Percentiles rank a stretch among this genome's conserved stretches.
Conservation (phyloP, 176 grass and related monocot genomes). For the Musa troglodytarum region DNA sequence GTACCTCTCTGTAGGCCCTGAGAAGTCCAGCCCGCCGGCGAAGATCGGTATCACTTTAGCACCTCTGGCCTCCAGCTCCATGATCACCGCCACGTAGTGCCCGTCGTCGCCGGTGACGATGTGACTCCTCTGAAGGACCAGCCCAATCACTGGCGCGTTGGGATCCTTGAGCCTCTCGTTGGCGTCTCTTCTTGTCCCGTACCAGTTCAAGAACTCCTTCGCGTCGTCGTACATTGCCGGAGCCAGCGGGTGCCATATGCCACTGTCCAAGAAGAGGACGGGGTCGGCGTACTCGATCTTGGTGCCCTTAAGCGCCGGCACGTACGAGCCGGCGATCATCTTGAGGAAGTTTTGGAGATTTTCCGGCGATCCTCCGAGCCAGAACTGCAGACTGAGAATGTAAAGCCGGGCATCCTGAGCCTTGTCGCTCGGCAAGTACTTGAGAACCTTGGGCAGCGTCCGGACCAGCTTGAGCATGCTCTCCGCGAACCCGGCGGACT, state of each 20-base stretch:
- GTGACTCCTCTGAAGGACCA: slow-evolving; percentile 90
- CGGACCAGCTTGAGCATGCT: slow-evolving; percentile 98
- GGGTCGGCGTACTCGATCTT: slow-evolving; percentile 75
- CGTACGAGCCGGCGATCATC: slow-evolving; percentile 81
- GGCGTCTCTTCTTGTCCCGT: slow-evolving; percentile 62
- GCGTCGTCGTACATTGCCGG: slow-evolving; percentile 84
- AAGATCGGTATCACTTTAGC: slow-evolving; percentile 92
- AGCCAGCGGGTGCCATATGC: slow-evolving; percentile 93
- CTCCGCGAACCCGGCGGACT: slow-evolving; percentile 73
- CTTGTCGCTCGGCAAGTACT: slow-evolving; percentile 97
- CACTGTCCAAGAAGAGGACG: slow-evolving; percentile 79
- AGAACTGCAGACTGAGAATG: slow-evolving; percentile 98
- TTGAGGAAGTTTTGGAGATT: slow-evolving; percentile 98
- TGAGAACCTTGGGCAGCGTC: slow-evolving; percentile 95
- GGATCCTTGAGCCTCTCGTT: slow-evolving; percentile 41
- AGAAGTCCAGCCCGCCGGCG: slow-evolving; percentile 84
- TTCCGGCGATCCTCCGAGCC: slow-evolving; percentile 90
- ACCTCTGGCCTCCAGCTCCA: slow-evolving; percentile 91
- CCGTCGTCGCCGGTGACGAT: slow-evolving; percentile 93
- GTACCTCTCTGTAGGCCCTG: slow-evolving; percentile 50
- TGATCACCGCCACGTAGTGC: slow-evolving; percentile 95
- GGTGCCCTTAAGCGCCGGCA: slow-evolving; percentile 49
- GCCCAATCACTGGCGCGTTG: slow-evolving; percentile 57
- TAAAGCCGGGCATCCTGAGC: slow-evolving; percentile 94
- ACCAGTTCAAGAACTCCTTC: slow-evolving; percentile 99